phyloP scores from a whole-genome alignment of 169 alveolate genomes.

The Theileria parva region DNA sequence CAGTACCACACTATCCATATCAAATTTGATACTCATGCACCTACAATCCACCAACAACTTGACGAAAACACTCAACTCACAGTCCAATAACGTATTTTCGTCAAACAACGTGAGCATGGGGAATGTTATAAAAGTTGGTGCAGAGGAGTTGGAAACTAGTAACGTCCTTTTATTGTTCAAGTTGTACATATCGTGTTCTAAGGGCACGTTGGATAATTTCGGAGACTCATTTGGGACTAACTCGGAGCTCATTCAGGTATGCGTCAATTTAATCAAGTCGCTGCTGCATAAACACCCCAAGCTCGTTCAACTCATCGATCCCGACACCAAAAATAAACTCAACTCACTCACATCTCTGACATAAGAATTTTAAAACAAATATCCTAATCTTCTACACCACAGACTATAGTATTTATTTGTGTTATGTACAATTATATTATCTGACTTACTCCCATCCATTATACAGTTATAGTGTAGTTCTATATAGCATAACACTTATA shows the following conservation, averaged over 20 bases:
- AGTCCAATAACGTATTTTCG: no score
- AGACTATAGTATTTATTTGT: no score
- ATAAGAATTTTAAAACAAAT: not conserved
- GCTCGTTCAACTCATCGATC: not conserved
- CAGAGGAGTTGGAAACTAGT: not conserved
- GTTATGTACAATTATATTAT: no score
- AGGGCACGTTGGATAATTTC: constrained; percentile 12
- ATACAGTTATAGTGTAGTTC: no score
- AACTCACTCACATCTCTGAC: not conserved
- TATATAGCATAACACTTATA: no score
- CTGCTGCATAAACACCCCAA: constrained; percentile 5
- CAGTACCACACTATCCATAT: not conserved
- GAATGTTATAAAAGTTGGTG: not conserved
- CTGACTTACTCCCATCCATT: no score
- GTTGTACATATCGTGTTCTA: not conserved
- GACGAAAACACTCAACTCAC: not conserved
- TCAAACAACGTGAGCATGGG: no score
- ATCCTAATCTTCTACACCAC: no score
- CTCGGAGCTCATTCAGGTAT: not conserved
- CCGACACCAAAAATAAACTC: not conserved
- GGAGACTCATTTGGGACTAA: constrained; percentile 3
- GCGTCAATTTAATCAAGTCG: not conserved
- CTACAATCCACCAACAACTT: not conserved
- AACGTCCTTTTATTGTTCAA: not conserved
- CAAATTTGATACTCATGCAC: not conserved